These are phyloP conservation scores for Fusarium concolor DNA, from an alignment of 2,329 filamentous ascomycete genomes.

Conservation along the genomic window DNA sequence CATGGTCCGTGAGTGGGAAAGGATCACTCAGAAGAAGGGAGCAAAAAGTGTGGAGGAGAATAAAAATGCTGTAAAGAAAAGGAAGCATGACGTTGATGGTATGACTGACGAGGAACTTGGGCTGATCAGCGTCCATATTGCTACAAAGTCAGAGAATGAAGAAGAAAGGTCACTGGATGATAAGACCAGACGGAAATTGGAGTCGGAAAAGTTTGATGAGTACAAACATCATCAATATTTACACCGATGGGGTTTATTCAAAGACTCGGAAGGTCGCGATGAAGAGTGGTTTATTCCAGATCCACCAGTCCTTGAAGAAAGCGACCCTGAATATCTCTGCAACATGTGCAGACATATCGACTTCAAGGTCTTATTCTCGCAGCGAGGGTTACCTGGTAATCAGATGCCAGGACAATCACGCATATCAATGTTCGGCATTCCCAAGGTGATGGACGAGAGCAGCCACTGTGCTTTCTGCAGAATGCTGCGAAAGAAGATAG, in stretches of 20 bases:
- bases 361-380: constrained; percentile 1
- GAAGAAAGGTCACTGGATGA: not conserved
- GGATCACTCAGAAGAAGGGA: not conserved
- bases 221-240: constrained; percentile 29
- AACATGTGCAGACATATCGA: constrained; percentile 26
- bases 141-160: not conserved
- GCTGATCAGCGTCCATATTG: constrained; percentile 10
- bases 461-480: constrained; percentile 10
- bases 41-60: not conserved
- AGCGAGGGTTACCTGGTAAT: constrained; percentile 14
- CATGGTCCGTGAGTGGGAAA: constrained; percentile 12
- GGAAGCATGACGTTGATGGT: not conserved
- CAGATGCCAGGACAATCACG: constrained; percentile 14
- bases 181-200: not conserved
- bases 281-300: constrained; percentile 24
- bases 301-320: not conserved
- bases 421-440: constrained; percentile 4
- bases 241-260: constrained; percentile 14
- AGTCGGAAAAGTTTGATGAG: constrained; percentile 1
- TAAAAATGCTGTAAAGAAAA: not conserved
- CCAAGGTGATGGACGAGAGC: not conserved
- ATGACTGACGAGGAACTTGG: constrained; percentile 13
- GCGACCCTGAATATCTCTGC: constrained; percentile 13
- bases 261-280: constrained; percentile 10
- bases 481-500: not conserved